phyloP scores from a whole-genome alignment of 306 rosid genomes.

The Cicer pinnatifidum region DNA sequence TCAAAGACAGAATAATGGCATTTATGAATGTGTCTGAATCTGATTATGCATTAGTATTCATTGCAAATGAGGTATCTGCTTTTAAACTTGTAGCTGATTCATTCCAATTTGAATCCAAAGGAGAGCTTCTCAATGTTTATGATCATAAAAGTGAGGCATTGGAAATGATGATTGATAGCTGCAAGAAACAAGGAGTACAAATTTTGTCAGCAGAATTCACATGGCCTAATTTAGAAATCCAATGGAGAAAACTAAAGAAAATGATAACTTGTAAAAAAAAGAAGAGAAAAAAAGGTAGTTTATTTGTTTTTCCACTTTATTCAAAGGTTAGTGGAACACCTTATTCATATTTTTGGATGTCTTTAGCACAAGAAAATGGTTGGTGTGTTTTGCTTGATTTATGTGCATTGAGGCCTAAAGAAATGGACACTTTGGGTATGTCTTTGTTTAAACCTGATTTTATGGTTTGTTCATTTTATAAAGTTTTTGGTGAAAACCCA shows the following conservation, averaged over 20 bases:
- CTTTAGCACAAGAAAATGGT: conserved; percentile 76
- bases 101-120: conserved; percentile 68
- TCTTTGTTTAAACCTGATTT: conserved; percentile 84
- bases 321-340: conserved; percentile 77
- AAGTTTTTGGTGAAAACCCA: conserved; percentile 77
- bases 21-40: conserved; percentile 73
- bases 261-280: conserved; percentile 46
- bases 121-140: conserved; percentile 71
- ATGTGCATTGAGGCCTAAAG: conserved; percentile 78
- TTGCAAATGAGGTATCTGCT: conserved; percentile 76
- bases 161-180: conserved; percentile 64
- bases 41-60: conserved; percentile 75
- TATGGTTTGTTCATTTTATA: conserved; percentile 73
- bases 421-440: conserved; percentile 76
- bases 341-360: conserved; percentile 84
- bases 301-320: conserved; percentile 83
- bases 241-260: conserved; percentile 57
- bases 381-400: conserved; percentile 84
- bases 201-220: conserved; percentile 63
- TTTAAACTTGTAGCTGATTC: conserved; percentile 73
- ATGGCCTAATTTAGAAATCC: conserved; percentile 63
- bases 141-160: conserved; percentile 71
- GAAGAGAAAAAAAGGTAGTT: conserved; percentile 43
- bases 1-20: conserved; percentile 67
- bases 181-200: conserved; percentile 65